Evolutionary conservation across 2,329 filamentous ascomycete species (phyloP).

Genomic region (Botryotinia convoluta): DNA sequence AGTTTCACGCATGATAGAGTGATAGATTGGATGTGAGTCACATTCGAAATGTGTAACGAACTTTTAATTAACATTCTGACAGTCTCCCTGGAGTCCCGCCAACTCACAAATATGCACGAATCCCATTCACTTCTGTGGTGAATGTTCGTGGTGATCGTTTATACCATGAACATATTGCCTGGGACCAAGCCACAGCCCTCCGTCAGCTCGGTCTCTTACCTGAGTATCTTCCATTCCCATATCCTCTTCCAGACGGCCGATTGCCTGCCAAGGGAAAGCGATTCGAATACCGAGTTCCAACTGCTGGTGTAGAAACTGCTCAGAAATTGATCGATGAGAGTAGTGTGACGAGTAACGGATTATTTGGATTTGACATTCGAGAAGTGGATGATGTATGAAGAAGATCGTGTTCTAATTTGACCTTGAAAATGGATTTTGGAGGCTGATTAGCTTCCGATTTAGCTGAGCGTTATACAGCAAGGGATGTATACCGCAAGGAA

Average conservation of each 20-base stretch:
- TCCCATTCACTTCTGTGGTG: constrained; percentile 64
- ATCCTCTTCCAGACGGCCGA: constrained; percentile 42
- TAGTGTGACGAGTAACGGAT: constrained; percentile 53
- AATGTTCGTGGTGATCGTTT: constrained; percentile 66
- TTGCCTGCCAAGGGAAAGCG: constrained; percentile 38
- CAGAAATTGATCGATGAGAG: constrained; percentile 49
- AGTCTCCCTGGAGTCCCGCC: constrained; percentile 59
- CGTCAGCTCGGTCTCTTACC: constrained; percentile 58
- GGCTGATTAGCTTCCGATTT: not conserved
- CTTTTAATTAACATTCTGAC: not conserved
- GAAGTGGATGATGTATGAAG: constrained; percentile 24
- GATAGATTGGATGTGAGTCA: constrained; percentile 66
- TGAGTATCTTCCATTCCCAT: constrained; percentile 44
- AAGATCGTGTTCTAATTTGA: not conserved
- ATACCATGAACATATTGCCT: constrained; percentile 69
- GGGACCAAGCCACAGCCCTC: constrained; percentile 65
- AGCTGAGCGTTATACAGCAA: not conserved
- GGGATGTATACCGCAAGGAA: not conserved
- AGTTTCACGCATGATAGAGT: constrained; percentile 59
- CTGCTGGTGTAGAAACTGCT: constrained; percentile 54
- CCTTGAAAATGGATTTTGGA: not conserved
- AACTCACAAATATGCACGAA: constrained; percentile 51
- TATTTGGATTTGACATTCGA: constrained; percentile 42
- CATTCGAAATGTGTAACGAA: not conserved
- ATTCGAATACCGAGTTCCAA: constrained; percentile 60